Conservation (phyloP, 768 basidiomycete genomes). For the Leccinum sublutescens region DNA sequence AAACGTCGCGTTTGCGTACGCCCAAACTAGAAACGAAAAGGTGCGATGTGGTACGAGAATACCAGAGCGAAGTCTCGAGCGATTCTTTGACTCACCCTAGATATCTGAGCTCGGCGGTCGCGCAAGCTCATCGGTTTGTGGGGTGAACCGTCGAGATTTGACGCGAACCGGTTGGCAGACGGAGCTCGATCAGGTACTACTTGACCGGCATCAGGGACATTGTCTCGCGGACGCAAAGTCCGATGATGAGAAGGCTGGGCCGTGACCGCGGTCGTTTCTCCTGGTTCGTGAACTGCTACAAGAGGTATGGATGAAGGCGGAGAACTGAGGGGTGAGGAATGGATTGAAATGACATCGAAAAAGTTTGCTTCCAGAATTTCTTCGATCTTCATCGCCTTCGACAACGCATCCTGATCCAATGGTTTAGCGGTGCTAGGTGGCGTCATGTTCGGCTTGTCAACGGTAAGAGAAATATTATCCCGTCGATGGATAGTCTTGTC, state of each 20-base stretch:
- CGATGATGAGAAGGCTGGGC: not conserved
- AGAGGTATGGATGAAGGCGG: constrained; percentile 6
- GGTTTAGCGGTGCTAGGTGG: not conserved
- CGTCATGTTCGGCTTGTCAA: not conserved
- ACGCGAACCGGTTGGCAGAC: not conserved
- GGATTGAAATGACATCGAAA: constrained; percentile 14
- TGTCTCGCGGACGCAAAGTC: not conserved
- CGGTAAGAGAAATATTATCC: not conserved
- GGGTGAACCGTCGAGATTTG: constrained; percentile 13
- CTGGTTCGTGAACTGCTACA: not conserved
- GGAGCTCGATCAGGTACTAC: not conserved
- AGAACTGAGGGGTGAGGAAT: constrained; percentile 16
- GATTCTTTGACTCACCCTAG: constrained; percentile 16
- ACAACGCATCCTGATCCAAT: not conserved
- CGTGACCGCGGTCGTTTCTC: not conserved
- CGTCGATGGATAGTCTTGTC: not conserved
- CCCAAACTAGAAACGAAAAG: constrained; percentile 22
- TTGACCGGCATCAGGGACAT: not conserved
- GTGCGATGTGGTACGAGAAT: not conserved
- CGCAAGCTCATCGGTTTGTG: constrained; percentile 31
- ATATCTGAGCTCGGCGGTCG: constrained; percentile 32
- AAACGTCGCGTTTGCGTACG: constrained; percentile 29
- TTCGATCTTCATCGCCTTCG: constrained; percentile 20
- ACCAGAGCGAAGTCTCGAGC: not conserved
- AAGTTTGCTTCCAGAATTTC: constrained; percentile 9